Evolutionary conservation across 179 eudicot species (phyloP).

Genomic region (Beta corolliflora): DNA sequence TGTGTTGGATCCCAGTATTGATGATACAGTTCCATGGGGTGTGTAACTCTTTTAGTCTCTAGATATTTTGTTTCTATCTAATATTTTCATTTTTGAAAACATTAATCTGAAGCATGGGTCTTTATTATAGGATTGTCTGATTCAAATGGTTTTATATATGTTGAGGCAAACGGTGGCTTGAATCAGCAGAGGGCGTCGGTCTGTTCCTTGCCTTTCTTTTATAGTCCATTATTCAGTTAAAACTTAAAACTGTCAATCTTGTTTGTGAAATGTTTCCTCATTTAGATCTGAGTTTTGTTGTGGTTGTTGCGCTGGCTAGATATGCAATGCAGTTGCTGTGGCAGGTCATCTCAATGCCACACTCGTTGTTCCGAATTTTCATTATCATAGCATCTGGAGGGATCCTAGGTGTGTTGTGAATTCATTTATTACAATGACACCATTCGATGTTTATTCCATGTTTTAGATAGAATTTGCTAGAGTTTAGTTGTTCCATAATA

Average conservation of each 20-base stretch:
- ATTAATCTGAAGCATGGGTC: conserved; percentile 16
- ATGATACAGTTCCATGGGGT: neutral
- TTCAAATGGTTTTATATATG: conserved; percentile 81
- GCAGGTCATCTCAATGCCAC: conserved; percentile 99
- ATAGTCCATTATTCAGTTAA: conserved; percentile 13
- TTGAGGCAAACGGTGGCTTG: conserved; percentile 99
- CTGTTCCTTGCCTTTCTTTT: conserved; percentile 22
- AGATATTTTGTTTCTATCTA: neutral
- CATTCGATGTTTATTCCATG: conserved; percentile 12
- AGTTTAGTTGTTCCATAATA: too few relatives aligned
- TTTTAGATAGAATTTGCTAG: neutral
- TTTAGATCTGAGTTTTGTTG: conserved; percentile 18
- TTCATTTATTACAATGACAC: neutral
- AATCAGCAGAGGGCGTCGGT: conserved; percentile 99
- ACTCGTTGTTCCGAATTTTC: conserved; percentile 88
- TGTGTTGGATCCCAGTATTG: neutral
- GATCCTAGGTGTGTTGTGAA: conserved; percentile 74
- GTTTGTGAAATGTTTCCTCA: conserved; percentile 2
- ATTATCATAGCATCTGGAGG: conserved; percentile 97
- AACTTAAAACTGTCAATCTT: neutral
- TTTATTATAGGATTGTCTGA: conserved; percentile 64
- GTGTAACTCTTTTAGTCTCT: neutral
- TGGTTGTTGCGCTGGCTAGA: conserved; percentile 43
- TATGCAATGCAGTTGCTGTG: conserved; percentile 99
- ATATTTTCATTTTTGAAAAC: conserved; percentile 11